A percentile compares a stretch with the other conserved stretches of the same genome.
phyloP scores from a whole-genome alignment of 306 rosid species.

The Inga laurina region DNA sequence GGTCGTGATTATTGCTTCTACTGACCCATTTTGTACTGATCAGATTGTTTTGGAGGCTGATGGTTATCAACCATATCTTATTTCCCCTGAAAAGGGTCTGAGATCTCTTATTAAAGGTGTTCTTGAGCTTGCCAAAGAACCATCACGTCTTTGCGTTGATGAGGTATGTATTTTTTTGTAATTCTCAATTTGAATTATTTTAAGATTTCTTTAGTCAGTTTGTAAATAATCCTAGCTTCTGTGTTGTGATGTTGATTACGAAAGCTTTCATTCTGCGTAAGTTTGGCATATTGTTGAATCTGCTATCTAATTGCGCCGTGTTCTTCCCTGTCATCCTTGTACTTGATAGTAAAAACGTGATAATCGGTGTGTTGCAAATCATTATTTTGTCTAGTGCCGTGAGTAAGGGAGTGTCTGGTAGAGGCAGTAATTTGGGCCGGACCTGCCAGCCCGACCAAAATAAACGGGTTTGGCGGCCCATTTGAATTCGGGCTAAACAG shows the following conservation, averaged over 20 bases:
- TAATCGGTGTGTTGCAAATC: neutral
- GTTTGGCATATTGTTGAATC: slow-evolving; percentile 1
- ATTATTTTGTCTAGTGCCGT: neutral
- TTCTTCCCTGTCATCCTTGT: neutral
- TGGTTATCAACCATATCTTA: slow-evolving; percentile 99
- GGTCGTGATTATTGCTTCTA: neutral
- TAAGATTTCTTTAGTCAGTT: slow-evolving; percentile 17
- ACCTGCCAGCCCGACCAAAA: too few species aligned
- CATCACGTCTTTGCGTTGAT: slow-evolving; percentile 96
- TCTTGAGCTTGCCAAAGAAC: slow-evolving; percentile 96
- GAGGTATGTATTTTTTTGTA: slow-evolving; percentile 60
- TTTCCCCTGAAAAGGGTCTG: slow-evolving; percentile 97
- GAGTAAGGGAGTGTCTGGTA: neutral
- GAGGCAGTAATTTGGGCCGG: too few species aligned
- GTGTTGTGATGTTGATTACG: neutral
- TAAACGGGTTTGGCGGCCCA: too few species aligned
- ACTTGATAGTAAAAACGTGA: neutral
- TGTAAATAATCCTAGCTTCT: neutral
- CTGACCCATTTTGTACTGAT: slow-evolving; percentile 22
- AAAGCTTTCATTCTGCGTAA: slow-evolving; percentile 1
- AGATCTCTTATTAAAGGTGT: slow-evolving; percentile 96
- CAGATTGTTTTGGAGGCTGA: slow-evolving; percentile 99
- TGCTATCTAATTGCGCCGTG: neutral
- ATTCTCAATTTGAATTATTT: slow-evolving; percentile 22
- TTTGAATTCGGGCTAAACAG: too few species aligned